These are phyloP conservation scores for Talaromyces sp. DNA, from an alignment of 2,329 filamentous ascomycete species.

Conservation along the genomic window DNA sequence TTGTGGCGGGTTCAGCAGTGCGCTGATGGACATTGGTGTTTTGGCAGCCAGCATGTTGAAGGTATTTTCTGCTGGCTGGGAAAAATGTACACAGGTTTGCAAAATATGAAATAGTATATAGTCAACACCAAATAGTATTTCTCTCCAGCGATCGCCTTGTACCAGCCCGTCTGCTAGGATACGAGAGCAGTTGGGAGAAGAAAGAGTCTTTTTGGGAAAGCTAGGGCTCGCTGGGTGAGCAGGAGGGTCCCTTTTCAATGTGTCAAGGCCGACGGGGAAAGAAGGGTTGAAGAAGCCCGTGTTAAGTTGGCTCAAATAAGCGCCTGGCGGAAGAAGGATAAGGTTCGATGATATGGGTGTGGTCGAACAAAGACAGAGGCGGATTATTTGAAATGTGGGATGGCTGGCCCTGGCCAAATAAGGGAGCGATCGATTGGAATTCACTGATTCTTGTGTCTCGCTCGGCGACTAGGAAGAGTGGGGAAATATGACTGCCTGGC, in stretches of 20 bases:
- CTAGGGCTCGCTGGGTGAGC: not conserved
- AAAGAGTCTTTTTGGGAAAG: not conserved
- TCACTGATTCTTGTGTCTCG: slow-evolving; percentile 4
- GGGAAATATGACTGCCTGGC: slow-evolving; percentile 5
- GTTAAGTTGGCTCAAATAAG: not conserved
- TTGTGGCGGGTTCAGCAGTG: slow-evolving; percentile 11
- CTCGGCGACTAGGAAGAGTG: slow-evolving; percentile 7
- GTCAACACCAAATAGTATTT: not conserved
- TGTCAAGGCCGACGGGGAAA: not conserved
- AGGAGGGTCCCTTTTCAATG: not conserved
- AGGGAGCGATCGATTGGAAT: slow-evolving; percentile 7
- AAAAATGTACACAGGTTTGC: not conserved
- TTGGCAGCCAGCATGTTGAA: slow-evolving; percentile 7
- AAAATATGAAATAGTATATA: not conserved
- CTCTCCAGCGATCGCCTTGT: not conserved
- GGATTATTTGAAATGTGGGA: slow-evolving; percentile 5
- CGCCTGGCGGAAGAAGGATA: not conserved
- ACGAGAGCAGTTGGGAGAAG: not conserved
- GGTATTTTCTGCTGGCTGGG: not conserved
- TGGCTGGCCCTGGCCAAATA: slow-evolving; percentile 4
- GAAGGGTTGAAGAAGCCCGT: not conserved
- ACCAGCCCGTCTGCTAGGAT: not conserved
- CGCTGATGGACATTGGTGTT: slow-evolving; percentile 13
- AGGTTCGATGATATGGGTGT: not conserved
- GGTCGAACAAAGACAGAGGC: slow-evolving; percentile 9